These are phyloP conservation scores for Apiotrichum gamsii DNA, from an alignment of 1,284 basidiomycete genomes.

Conservation along the genomic window DNA sequence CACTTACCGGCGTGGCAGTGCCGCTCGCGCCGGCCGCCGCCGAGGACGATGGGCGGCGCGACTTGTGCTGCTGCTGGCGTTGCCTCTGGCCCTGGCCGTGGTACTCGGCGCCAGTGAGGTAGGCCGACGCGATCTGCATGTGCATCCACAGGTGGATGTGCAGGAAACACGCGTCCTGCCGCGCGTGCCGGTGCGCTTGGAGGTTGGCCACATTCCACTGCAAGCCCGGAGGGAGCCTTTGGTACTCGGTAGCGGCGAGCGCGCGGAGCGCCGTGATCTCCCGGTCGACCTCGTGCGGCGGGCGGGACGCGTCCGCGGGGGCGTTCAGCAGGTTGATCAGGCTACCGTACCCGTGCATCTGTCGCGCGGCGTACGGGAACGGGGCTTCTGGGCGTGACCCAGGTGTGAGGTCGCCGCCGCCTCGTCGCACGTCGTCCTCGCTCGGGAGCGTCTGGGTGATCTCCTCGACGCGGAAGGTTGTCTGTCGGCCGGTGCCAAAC, in stretches of 20 bases:
- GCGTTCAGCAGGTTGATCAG: slow-evolving; percentile 29
- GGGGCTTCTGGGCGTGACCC: slow-evolving; percentile 13
- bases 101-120: slow-evolving; percentile 13
- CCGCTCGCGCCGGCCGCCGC: too few relatives aligned
- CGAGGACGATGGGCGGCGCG: too few relatives aligned
- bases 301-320: not conserved
- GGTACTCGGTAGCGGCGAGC: slow-evolving; percentile 21
- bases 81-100: too few relatives aligned
- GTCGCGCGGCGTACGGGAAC: slow-evolving; percentile 22
- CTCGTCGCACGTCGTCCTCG: slow-evolving; percentile 4
- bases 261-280: slow-evolving; percentile 10
- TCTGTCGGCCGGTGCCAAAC: slow-evolving; percentile 26
- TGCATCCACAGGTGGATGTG: slow-evolving; percentile 34
- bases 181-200: slow-evolving; percentile 18
- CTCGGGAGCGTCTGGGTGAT: slow-evolving; percentile 21
- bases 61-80: too few relatives aligned
- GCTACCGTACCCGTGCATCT: slow-evolving; percentile 22
- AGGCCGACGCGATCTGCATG: slow-evolving; percentile 23
- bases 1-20: not conserved
- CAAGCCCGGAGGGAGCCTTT: slow-evolving; percentile 23
- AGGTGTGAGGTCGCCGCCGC: not conserved
- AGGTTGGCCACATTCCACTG: slow-evolving; percentile 31
- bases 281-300: not conserved
- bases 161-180: slow-evolving; percentile 23
- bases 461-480: slow-evolving; percentile 26